These are phyloP conservation scores for Penicillium diatomitis DNA, from an alignment of 495 filamentous ascomycete genomes.

Conservation along the genomic window DNA sequence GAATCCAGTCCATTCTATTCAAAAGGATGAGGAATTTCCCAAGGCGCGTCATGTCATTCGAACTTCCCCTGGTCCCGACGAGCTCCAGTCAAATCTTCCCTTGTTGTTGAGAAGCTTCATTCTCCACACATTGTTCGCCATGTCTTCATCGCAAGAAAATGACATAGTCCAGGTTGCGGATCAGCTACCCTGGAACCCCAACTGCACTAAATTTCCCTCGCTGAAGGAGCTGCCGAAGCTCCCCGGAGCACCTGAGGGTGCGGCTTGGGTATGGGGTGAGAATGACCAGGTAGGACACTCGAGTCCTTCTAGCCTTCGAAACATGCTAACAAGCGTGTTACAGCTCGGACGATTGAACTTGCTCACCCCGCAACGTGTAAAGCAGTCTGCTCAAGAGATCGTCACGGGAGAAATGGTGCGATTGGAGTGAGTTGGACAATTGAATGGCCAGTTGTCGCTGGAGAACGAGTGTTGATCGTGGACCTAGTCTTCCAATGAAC, in stretches of 20 bases:
- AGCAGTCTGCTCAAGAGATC: slow-evolving; percentile 41
- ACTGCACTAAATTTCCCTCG: slow-evolving; percentile 41
- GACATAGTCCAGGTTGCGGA: slow-evolving; percentile 14
- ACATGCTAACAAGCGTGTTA: not conserved
- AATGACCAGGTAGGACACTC: slow-evolving; percentile 38
- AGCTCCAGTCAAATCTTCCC: not conserved
- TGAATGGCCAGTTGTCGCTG: not conserved
- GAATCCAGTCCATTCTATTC: not conserved
- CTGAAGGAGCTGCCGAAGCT: slow-evolving; percentile 44
- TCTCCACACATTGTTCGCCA: not conserved
- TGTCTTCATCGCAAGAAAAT: too few species aligned
- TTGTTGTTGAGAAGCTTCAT: not conserved
- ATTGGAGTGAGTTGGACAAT: slow-evolving; percentile 28
- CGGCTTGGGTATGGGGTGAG: slow-evolving; percentile 58
- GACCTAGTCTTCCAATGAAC: slow-evolving; percentile 43
- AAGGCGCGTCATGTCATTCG: too few species aligned
- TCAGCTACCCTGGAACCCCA: slow-evolving; percentile 45
- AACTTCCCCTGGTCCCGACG: not conserved
- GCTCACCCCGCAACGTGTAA: slow-evolving; percentile 46
- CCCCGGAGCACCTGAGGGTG: slow-evolving; percentile 32
- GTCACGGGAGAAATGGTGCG: slow-evolving; percentile 44
- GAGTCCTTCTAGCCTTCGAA: not conserved
- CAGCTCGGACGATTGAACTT: slow-evolving; percentile 49
- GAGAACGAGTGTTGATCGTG: not conserved
- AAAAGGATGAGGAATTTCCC: not conserved